Conservation (phyloP, 2,329 filamentous ascomycete species). For the Phialemoniopsis sp. region DNA sequence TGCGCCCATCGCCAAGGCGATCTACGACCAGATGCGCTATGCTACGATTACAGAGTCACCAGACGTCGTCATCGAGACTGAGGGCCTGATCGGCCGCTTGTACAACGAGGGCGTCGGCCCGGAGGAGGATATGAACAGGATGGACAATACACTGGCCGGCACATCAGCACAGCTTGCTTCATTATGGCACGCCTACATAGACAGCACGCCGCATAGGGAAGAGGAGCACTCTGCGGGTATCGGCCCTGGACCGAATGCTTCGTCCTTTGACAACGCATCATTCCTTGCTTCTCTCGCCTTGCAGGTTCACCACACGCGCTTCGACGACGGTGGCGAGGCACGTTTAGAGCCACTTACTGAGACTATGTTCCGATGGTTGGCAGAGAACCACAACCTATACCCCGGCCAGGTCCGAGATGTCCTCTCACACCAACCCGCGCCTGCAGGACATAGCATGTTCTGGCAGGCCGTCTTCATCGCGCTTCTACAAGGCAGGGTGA, state of each 20-base stretch:
- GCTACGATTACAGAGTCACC: conserved; percentile 65
- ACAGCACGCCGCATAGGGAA: conserved; percentile 39
- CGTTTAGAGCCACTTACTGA: conserved; percentile 60
- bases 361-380: conserved; percentile 79
- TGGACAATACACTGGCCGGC: conserved; percentile 52
- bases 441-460: conserved; percentile 71
- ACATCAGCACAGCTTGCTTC: conserved; percentile 46
- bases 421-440: conserved; percentile 61
- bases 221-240: conserved; percentile 57
- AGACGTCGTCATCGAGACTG: conserved; percentile 70
- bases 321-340: conserved; percentile 27
- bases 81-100: conserved; percentile 62
- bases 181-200: conserved; percentile 53
- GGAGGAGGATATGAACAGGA: conserved; percentile 49
- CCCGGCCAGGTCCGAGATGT: conserved; percentile 64
- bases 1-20: conserved; percentile 65
- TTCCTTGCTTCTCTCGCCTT: conserved; percentile 77
- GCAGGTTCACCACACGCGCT: conserved; percentile 67
- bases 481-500: conserved; percentile 71
- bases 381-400: conserved; percentile 69
- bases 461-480: conserved; percentile 80
- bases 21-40: conserved; percentile 55
- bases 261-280: conserved; percentile 69
- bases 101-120: conserved; percentile 58
- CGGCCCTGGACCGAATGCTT: conserved; percentile 58